Conservation (phyloP, 768 basidiomycete genomes). For the Phylloporus sp. region DNA sequence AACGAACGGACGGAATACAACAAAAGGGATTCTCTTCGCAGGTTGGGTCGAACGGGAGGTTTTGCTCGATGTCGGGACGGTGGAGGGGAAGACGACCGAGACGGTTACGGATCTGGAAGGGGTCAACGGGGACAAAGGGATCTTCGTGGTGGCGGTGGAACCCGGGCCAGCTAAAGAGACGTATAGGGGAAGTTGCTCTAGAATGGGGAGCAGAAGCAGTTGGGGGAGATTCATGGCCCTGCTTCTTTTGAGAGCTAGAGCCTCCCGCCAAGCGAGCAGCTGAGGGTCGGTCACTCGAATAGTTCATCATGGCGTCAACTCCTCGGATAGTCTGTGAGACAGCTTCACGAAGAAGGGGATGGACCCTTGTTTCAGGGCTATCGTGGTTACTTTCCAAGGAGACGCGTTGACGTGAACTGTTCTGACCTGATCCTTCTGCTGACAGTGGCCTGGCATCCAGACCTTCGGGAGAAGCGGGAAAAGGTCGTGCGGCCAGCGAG, state of each 20-base stretch:
- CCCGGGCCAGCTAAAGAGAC: slow-evolving; percentile 50
- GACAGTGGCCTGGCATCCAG: slow-evolving; percentile 18
- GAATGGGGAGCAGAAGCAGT: slow-evolving; percentile 34
- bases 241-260: slow-evolving; percentile 15
- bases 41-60: slow-evolving; percentile 13
- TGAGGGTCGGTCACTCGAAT: slow-evolving; percentile 7
- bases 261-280: slow-evolving; percentile 4
- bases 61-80: slow-evolving; percentile 19
- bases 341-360: slow-evolving; percentile 19
- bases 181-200: slow-evolving; percentile 51
- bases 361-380: slow-evolving; percentile 33
- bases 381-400: slow-evolving; percentile 45
- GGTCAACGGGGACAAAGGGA: slow-evolving; percentile 52
- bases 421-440: slow-evolving; percentile 40
- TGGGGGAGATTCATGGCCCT: slow-evolving; percentile 24
- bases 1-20: slow-evolving; percentile 19
- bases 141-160: slow-evolving; percentile 51
- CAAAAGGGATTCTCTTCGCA: slow-evolving; percentile 22
- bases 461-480: slow-evolving; percentile 12
- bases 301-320: slow-evolving; percentile 9
- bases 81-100: slow-evolving; percentile 19
- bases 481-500: slow-evolving; percentile 20
- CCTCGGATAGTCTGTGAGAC: slow-evolving; percentile 3
- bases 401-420: slow-evolving; percentile 46
- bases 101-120: slow-evolving; percentile 37